Evolutionary conservation across 768 basidiomycete species (phyloP).

Genomic region (Kwoniella mangroviensis): DNA sequence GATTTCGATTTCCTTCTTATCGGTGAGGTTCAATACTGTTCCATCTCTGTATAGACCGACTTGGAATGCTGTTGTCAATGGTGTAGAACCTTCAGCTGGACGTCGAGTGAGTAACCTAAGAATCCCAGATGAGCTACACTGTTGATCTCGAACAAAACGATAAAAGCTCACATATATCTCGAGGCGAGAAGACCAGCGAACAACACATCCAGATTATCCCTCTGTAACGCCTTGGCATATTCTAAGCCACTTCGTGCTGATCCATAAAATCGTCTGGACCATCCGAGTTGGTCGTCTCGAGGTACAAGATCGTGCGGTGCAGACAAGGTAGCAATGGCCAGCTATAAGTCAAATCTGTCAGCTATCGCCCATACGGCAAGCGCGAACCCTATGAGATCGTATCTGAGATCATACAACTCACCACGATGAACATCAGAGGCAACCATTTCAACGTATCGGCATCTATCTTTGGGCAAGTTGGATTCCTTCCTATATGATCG

Average conservation of each 20-base stretch:
- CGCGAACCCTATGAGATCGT: no score
- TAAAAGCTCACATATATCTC: conserved; percentile 56
- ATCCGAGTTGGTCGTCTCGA: conserved; percentile 50
- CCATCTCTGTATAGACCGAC: conserved; percentile 59
- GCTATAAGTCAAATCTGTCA: conserved; percentile 34
- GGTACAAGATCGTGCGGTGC: conserved; percentile 54
- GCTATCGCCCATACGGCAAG: not conserved
- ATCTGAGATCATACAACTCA: conserved; percentile 28
- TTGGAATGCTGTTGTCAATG: conserved; percentile 58
- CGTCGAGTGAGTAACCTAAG: conserved; percentile 56
- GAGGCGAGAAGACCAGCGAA: conserved; percentile 58
- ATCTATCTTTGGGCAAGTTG: conserved; percentile 55
- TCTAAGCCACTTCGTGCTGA: conserved; percentile 53
- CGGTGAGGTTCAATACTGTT: conserved; percentile 53
- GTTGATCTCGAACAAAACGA: not conserved
- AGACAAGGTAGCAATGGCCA: conserved; percentile 57
- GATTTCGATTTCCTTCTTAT: conserved; percentile 58
- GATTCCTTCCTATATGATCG: conserved; percentile 51
- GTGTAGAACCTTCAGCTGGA: conserved; percentile 58
- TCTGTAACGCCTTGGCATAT: conserved; percentile 57
- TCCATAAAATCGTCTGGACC: conserved; percentile 58
- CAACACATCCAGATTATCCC: conserved; percentile 58
- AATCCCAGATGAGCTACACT: conserved; percentile 1
- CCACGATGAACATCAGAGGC: conserved; percentile 57
- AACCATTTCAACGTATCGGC: conserved; percentile 57